Evolutionary conservation across 768 basidiomycete genomes (phyloP).

Genomic region (Phaffia australis): DNA sequence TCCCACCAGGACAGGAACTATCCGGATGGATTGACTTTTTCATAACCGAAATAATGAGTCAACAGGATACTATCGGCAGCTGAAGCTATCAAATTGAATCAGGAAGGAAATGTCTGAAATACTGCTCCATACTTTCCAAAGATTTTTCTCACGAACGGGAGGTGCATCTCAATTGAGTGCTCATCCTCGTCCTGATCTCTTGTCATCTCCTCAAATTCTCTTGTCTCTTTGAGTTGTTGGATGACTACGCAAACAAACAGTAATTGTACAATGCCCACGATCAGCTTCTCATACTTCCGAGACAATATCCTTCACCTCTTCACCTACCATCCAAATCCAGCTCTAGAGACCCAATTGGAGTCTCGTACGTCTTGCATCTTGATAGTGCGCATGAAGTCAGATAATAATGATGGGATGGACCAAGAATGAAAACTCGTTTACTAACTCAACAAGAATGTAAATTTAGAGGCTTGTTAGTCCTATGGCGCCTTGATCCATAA

Average conservation of each 20-base stretch:
- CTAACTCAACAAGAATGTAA: conserved; percentile 41
- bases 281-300: not conserved
- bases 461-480: not conserved
- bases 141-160: conserved; percentile 69
- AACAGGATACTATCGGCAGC: conserved; percentile 4
- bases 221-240: conserved; percentile 52
- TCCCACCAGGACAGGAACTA: conserved; percentile 88
- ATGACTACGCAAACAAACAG: conserved; percentile 46
- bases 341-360: conserved; percentile 71
- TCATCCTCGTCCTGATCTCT: conserved; percentile 73
- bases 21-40: conserved; percentile 43
- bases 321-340: conserved; percentile 67
- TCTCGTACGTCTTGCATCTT: conserved; percentile 62
- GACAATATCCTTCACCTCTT: not conserved
- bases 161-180: conserved; percentile 96
- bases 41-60: conserved; percentile 19
- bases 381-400: conserved; percentile 79
- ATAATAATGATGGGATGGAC: conserved; percentile 88
- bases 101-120: not conserved
- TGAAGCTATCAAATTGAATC: too few species aligned
- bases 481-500: not conserved
- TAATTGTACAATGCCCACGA: not conserved
- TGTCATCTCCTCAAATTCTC: conserved; percentile 60
- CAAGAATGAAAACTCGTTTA: conserved; percentile 84
- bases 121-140: conserved; percentile 56